These are phyloP conservation scores for Auricularia auricula-judae DNA, from an alignment of 768 basidiomycete genomes.

Conservation along the genomic window DNA sequence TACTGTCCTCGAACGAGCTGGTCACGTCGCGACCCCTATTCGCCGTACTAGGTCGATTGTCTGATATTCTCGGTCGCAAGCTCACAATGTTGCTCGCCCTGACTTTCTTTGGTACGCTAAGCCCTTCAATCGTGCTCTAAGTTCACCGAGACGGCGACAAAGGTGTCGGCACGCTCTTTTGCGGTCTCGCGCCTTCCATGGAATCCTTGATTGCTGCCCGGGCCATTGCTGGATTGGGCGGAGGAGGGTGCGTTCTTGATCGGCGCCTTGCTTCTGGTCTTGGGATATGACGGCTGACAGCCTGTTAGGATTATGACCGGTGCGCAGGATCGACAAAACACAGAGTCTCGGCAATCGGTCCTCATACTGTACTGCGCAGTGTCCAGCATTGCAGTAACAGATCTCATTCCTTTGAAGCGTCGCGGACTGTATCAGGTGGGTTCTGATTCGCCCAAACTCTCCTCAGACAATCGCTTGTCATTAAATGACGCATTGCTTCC, in stretches of 20 bases:
- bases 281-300: constrained; percentile 1
- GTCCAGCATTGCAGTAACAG: constrained; percentile 72
- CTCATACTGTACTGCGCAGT: constrained; percentile 26
- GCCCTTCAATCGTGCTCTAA: not conserved
- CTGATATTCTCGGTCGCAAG: constrained; percentile 60
- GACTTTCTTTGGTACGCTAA: constrained; percentile 60
- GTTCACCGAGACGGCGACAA: not conserved
- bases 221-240: constrained; percentile 84
- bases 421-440: constrained; percentile 30
- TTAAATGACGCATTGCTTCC: not conserved
- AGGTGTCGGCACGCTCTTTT: constrained; percentile 64
- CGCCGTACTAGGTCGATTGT: constrained; percentile 51
- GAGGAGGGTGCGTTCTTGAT: constrained; percentile 53
- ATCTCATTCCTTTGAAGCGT: constrained; percentile 62
- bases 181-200: constrained; percentile 85
- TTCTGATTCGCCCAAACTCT: constrained; percentile 9
- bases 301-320: constrained; percentile 70
- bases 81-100: constrained; percentile 69
- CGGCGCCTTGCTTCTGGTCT: too few relatives aligned
- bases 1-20: not conserved
- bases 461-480: not conserved
- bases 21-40: constrained; percentile 9
- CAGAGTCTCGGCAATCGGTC: constrained; percentile 10
- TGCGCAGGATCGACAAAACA: constrained; percentile 14
- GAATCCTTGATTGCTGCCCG: constrained; percentile 66